Evolutionary conservation across 768 basidiomycete genomes (phyloP).

Genomic region (Phaffia australis): DNA sequence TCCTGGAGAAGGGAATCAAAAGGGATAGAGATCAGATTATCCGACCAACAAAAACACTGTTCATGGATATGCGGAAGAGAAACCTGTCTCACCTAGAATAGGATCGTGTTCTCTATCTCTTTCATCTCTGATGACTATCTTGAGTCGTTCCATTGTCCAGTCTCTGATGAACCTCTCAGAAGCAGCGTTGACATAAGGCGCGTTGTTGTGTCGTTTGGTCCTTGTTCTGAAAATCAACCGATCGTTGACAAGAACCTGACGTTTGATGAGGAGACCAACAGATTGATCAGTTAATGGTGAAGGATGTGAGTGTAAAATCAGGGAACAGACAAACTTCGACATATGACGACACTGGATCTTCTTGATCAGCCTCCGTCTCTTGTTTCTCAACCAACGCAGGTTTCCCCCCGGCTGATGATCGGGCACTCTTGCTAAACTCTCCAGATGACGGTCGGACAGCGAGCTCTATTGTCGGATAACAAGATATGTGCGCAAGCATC

Average conservation of each 20-base stretch:
- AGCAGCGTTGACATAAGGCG: constrained; percentile 38
- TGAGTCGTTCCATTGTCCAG: constrained; percentile 34
- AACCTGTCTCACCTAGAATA: constrained; percentile 28
- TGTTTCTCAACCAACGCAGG: constrained; percentile 15
- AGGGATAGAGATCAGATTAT: background rate
- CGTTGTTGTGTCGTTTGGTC: constrained; percentile 35
- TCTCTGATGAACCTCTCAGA: constrained; percentile 38
- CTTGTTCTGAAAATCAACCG: constrained; percentile 35
- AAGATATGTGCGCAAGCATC: no score
- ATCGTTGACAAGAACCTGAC: constrained; percentile 38
- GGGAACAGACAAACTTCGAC: constrained; percentile 9
- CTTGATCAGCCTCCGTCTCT: constrained; percentile 8
- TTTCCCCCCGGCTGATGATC: constrained; percentile 6
- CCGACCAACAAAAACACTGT: background rate
- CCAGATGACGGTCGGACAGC: constrained; percentile 8
- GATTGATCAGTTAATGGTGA: constrained; percentile 30
- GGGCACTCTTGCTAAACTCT: constrained; percentile 1
- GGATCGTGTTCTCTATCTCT: constrained; percentile 35
- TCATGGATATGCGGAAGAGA: background rate
- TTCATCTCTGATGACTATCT: constrained; percentile 37
- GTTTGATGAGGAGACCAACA: constrained; percentile 34
- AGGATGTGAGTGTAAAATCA: background rate
- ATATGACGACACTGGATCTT: constrained; percentile 15
- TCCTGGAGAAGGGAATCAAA: background rate
- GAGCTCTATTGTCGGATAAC: constrained; percentile 3